Percentiles rank a stretch among this genome's conserved stretches.
Evolutionary conservation across 805 yeast genomes (phyloP).

Genomic region (Cyberlindnera misumaiensis): DNA sequence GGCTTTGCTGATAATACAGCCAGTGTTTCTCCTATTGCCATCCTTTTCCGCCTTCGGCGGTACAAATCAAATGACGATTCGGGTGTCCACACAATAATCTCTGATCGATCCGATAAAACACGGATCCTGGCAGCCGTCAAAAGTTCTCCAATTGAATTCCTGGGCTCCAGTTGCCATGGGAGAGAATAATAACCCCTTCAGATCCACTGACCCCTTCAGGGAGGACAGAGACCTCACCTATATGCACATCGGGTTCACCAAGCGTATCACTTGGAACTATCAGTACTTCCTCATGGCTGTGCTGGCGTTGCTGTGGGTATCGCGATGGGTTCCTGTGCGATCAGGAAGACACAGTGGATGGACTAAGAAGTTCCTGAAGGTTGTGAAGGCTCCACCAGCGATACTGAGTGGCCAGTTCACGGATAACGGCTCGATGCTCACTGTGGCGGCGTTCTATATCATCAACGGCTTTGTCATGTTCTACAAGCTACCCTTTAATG

Average conservation of each 20-base stretch:
- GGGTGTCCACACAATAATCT: not conserved
- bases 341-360: no score
- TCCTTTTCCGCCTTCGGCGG: no score
- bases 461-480: slow-evolving; percentile 12
- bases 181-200: slow-evolving; percentile 10
- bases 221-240: slow-evolving; percentile 16
- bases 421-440: slow-evolving; percentile 10
- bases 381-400: no score
- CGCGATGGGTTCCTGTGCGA: no score
- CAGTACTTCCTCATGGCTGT: slow-evolving; percentile 13
- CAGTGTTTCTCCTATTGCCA: no score
- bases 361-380: no score
- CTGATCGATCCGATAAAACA: not conserved
- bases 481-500: slow-evolving; percentile 16
- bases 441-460: slow-evolving; percentile 8
- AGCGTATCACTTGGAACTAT: slow-evolving; percentile 14
- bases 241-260: slow-evolving; percentile 18
- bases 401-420: slow-evolving; percentile 6
- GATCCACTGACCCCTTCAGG: slow-evolving; percentile 17
- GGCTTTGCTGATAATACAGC: no score
- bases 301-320: slow-evolving; percentile 1
- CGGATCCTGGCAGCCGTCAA: not conserved
- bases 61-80: no score
- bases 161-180: slow-evolving; percentile 4
- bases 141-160: no score